These are phyloP conservation scores for Colletotrichum sp. DNA, from an alignment of 2,329 filamentous ascomycete genomes.

Conservation along the genomic window DNA sequence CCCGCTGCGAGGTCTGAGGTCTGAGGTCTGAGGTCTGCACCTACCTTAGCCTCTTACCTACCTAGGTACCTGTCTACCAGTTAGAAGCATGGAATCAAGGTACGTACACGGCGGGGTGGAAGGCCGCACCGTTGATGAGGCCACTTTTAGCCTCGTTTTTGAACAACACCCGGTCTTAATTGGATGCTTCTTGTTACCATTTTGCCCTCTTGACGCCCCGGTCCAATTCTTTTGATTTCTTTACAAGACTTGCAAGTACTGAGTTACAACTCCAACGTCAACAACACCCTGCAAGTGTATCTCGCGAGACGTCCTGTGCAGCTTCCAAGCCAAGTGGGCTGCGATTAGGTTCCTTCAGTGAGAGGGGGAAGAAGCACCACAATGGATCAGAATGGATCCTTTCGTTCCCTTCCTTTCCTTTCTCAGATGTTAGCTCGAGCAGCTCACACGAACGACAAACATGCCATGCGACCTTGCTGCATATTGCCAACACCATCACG, in stretches of 20 bases:
- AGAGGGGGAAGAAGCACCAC: background rate
- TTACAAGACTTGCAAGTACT: background rate
- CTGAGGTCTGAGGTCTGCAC: background rate
- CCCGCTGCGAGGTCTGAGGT: background rate
- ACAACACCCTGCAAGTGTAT: background rate
- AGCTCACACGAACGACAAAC: background rate
- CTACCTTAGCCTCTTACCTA: background rate
- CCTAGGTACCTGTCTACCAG: background rate
- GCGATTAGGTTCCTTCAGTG: background rate
- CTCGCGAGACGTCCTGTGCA: background rate
- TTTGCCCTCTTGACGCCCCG: background rate
- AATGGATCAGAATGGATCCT: background rate
- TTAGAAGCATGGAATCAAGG: background rate
- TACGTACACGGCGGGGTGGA: slow-evolving; percentile 1
- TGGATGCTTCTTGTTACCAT: background rate
- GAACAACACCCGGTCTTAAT: background rate
- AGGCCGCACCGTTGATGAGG: slow-evolving; percentile 5
- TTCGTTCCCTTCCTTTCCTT: background rate
- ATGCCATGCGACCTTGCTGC: background rate
- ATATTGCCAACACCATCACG: background rate
- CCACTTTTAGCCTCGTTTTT: slow-evolving; percentile 12
- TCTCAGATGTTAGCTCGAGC: background rate
- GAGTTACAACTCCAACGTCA: background rate
- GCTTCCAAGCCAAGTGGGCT: background rate
- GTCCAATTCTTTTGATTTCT: background rate